Conservation (phyloP, 495 filamentous ascomycete genomes). For the Neurospora cerealis region DNA sequence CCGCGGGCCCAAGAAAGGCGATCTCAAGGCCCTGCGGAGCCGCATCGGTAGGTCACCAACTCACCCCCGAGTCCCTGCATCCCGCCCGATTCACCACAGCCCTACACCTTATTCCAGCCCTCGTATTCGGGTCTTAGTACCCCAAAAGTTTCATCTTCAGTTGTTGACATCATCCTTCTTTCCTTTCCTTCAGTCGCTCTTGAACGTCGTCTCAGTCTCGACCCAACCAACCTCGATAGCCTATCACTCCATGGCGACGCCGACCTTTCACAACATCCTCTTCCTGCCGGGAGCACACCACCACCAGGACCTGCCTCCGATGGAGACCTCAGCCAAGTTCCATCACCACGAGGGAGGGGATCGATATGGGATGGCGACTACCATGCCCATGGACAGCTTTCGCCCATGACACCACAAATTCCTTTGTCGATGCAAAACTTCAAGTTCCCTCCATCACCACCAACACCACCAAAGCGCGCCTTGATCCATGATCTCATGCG, state of each 20-base stretch:
- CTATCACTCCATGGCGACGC: slow-evolving; percentile 4
- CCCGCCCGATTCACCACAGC: not conserved
- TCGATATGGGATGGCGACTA: slow-evolving; percentile 15
- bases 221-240: slow-evolving; percentile 11
- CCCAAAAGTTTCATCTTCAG: not conserved
- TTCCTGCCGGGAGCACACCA: not conserved
- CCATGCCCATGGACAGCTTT: slow-evolving; percentile 6
- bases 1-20: slow-evolving; percentile 44
- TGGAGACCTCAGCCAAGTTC: slow-evolving; percentile 1
- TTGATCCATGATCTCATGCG: slow-evolving; percentile 30
- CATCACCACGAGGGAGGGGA: slow-evolving; percentile 10
- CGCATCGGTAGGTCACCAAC: slow-evolving; percentile 31
- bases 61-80: not conserved
- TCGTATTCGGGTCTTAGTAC: not conserved
- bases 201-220: slow-evolving; percentile 29
- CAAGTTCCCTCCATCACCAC: slow-evolving; percentile 23
- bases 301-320: slow-evolving; percentile 4
- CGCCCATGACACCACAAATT: slow-evolving; percentile 13
- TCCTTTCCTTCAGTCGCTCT: slow-evolving; percentile 14
- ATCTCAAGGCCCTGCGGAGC: slow-evolving; percentile 39
- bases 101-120: not conserved
- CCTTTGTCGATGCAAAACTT: slow-evolving; percentile 14
- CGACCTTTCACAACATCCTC: slow-evolving; percentile 4
- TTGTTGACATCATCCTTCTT: not conserved
- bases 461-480: slow-evolving; percentile 10